phyloP scores from a whole-genome alignment of 352 stramenopile genomes.

The Globisporangium lucens region DNA sequence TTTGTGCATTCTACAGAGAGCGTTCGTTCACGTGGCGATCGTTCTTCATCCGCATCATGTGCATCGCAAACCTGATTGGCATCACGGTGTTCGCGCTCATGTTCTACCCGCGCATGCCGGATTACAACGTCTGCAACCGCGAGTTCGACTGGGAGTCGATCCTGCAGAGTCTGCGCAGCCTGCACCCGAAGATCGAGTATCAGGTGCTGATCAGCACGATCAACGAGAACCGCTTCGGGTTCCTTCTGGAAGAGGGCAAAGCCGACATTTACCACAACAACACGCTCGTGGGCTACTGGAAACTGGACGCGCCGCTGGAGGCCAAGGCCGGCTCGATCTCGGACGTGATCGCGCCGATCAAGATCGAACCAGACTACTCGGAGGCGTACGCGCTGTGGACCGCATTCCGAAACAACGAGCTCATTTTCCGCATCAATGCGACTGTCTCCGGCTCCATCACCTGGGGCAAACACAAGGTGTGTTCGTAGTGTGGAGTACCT shows the following conservation, averaged over 20 bases:
- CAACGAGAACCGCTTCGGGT: slow-evolving; percentile 88
- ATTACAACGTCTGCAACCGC: slow-evolving; percentile 89
- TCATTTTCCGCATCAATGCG: slow-evolving; percentile 83
- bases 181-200: slow-evolving; percentile 83
- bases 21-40: slow-evolving; percentile 45
- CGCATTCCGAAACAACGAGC: slow-evolving; percentile 67
- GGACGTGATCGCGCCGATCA: slow-evolving; percentile 73
- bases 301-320: slow-evolving; percentile 59
- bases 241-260: slow-evolving; percentile 65
- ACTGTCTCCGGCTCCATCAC: slow-evolving; percentile 79
- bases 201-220: slow-evolving; percentile 84
- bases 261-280: slow-evolving; percentile 83
- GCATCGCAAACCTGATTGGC: slow-evolving; percentile 46
- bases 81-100: slow-evolving; percentile 77
- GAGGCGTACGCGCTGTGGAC: slow-evolving; percentile 62
- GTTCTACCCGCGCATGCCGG: slow-evolving; percentile 84
- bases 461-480: slow-evolving; percentile 76
- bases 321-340: slow-evolving; percentile 71
- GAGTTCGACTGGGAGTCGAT: slow-evolving; percentile 89
- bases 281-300: slow-evolving; percentile 68
- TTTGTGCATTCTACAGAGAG: slow-evolving; percentile 24
- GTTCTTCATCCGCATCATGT: slow-evolving; percentile 51
- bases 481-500: not conserved
- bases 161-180: slow-evolving; percentile 62
- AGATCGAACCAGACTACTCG: slow-evolving; percentile 61